These are phyloP conservation scores for Phaeosphaeriaceae sp. DNA, from an alignment of 2,329 filamentous ascomycete genomes.

Conservation along the genomic window DNA sequence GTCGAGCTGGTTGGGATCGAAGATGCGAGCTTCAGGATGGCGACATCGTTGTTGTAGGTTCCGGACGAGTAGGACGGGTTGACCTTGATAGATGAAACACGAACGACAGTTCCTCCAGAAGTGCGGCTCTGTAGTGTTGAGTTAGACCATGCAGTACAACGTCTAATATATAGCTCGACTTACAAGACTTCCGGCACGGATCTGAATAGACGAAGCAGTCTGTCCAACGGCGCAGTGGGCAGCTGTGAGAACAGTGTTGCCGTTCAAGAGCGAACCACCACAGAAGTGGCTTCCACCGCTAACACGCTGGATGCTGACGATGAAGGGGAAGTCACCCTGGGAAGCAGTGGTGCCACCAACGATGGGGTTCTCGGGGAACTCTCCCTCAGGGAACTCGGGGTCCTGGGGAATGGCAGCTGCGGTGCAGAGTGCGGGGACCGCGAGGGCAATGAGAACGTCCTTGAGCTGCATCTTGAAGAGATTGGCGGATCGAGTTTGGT, in stretches of 20 bases:
- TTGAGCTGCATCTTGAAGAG: slow-evolving; percentile 32
- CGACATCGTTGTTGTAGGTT: slow-evolving; percentile 29
- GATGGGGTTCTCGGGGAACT: slow-evolving; percentile 15
- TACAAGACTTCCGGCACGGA: slow-evolving; percentile 35
- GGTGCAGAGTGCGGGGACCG: slow-evolving; percentile 26
- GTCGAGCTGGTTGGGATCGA: slow-evolving; percentile 30
- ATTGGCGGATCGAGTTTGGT: slow-evolving; percentile 10
- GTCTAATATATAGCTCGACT: neutral
- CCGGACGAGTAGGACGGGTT: slow-evolving; percentile 28
- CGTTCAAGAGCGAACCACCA: slow-evolving; percentile 36
- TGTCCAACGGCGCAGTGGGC: slow-evolving; percentile 33
- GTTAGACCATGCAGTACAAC: neutral
- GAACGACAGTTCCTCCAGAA: slow-evolving; percentile 27
- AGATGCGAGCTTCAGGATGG: slow-evolving; percentile 35
- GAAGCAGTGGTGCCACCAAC: slow-evolving; percentile 33
- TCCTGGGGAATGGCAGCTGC: slow-evolving; percentile 34
- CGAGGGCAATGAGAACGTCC: slow-evolving; percentile 28
- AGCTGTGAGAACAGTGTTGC: slow-evolving; percentile 37
- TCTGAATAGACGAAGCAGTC: slow-evolving; percentile 17
- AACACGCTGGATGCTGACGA: slow-evolving; percentile 27
- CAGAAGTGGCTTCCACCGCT: slow-evolving; percentile 31
- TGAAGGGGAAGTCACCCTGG: slow-evolving; percentile 38
- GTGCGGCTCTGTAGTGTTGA: slow-evolving; percentile 14
- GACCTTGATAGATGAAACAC: slow-evolving; percentile 23
- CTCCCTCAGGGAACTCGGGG: slow-evolving; percentile 3